Base-by-base conservation (phyloP, 331 rosid species). In the Malus hybrid region DNA sequence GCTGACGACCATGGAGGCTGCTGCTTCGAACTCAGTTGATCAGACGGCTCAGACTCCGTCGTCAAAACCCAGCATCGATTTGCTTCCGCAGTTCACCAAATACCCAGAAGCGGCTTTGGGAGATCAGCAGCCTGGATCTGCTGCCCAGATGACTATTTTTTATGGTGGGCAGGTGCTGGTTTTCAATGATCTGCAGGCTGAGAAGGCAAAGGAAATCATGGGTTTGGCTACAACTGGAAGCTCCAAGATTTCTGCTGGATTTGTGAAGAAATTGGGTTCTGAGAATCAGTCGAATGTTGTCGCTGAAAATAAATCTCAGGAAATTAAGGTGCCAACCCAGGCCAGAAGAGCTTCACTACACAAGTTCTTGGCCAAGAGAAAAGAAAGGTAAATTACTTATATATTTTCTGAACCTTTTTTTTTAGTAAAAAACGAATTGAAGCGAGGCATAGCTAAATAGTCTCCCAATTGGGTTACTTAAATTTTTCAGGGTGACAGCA, bases 301-400 rank as follows among this genome's bases (percentile, higher is more conserved):
- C 10, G 27, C 86, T 34, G 20, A 32, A 50, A 50, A 50, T 50
- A 50, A 50, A 13, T 28, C 76, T 44, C 80, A 70, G 13, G 55
- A 73, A 57, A 64, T 64, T 64, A 64, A 64, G 34, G 13, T 3
- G 5, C 88, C 64, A 55, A 57, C 83, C 65, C 83, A 71, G 52
- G 93, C 91, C 27, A 88, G 96, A 81, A 87, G 96, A 83, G 85
- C 85, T 64, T 93, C 98, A 13, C 96, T 93, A 62, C 86, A 87
- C 13, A 88, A 92, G 78, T 93, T 93, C 84, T 82, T 91, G 67
- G 93, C 87, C 83, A 93, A 93, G 83, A 91, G 98, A 27, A 93
- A 91, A 82, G 96, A 93, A 60, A 91, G 98, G 98, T 93, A 60
- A 67, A 16, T 6, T 16, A 16, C 56, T 15, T 50, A 6, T 28